Conservation (phyloP, 2,329 filamentous ascomycete genomes). For the Arthrobotrys entomopaga region DNA sequence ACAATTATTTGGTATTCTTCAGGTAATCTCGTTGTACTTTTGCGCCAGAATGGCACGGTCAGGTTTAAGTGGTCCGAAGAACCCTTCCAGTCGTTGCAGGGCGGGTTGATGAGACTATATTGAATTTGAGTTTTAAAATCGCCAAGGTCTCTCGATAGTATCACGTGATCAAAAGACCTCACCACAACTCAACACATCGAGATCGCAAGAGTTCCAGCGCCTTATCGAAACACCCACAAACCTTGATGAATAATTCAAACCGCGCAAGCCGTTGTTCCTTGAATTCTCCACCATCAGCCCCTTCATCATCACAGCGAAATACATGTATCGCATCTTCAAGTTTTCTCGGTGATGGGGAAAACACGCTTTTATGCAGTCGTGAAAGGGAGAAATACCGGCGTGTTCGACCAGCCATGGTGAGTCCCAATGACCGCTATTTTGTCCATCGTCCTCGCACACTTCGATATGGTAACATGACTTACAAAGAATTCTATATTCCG, state of each 20-base stretch:
- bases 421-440: no score
- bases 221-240: neutral
- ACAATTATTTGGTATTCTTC: no score
- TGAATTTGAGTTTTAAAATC: no score
- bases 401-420: conserved; percentile 43
- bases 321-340: conserved; percentile 12
- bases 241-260: neutral
- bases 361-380: conserved; percentile 40
- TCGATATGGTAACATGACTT: neutral
- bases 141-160: no score
- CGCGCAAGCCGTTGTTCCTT: neutral
- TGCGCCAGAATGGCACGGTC: no score
- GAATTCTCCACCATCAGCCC: neutral
- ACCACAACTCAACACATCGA: no score
- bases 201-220: neutral
- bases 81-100: no score
- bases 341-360: conserved; percentile 23
- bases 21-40: no score
- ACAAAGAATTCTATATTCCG: neutral
- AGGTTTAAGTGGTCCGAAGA: no score
- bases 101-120: no score
- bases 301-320: neutral
- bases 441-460: no score
- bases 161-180: no score
- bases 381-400: conserved; percentile 25